These are phyloP conservation scores for Apiospora aurea DNA, from an alignment of 2,329 filamentous ascomycete genomes.

Conservation along the genomic window DNA sequence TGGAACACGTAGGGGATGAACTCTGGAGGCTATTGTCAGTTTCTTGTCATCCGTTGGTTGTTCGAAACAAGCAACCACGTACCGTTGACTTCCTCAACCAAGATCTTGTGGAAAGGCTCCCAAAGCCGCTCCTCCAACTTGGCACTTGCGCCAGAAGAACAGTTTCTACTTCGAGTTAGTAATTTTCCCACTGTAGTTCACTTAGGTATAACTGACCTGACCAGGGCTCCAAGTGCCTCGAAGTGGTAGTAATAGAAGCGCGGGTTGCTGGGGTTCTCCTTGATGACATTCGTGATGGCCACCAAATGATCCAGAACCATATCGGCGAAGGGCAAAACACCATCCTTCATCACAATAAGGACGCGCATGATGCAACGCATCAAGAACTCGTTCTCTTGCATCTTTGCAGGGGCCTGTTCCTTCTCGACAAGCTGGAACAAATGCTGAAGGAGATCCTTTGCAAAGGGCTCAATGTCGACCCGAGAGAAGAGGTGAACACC, in stretches of 20 bases:
- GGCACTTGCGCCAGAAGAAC: slow-evolving; percentile 69
- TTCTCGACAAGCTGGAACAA: slow-evolving; percentile 91
- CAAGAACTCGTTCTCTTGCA: slow-evolving; percentile 98
- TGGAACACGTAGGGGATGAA: slow-evolving; percentile 98
- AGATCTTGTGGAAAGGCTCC: slow-evolving; percentile 79
- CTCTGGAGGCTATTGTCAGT: slow-evolving; percentile 61
- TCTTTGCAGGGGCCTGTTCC: slow-evolving; percentile 83
- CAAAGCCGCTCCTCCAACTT: slow-evolving; percentile 84
- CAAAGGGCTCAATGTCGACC: slow-evolving; percentile 78
- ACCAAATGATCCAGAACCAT: slow-evolving; percentile 84
- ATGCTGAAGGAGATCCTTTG: slow-evolving; percentile 87
- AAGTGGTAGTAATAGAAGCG: slow-evolving; percentile 99
- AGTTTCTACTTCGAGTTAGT: slow-evolving; percentile 55
- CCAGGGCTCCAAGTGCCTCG: slow-evolving; percentile 88
- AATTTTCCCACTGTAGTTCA: slow-evolving; percentile 10
- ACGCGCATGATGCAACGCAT: slow-evolving; percentile 99
- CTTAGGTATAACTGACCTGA: slow-evolving; percentile 59
- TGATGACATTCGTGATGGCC: slow-evolving; percentile 89
- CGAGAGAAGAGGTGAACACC: slow-evolving; percentile 82
- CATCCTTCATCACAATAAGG: slow-evolving; percentile 90
- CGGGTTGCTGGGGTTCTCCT: slow-evolving; percentile 94
- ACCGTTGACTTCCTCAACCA: slow-evolving; percentile 84
- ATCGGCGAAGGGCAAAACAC: slow-evolving; percentile 75
- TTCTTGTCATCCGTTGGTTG: background rate
- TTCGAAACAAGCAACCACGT: slow-evolving; percentile 36